Base-by-base conservation (phyloP, 2,329 filamentous ascomycete genomes). In the Aureobasidium lini region DNA sequence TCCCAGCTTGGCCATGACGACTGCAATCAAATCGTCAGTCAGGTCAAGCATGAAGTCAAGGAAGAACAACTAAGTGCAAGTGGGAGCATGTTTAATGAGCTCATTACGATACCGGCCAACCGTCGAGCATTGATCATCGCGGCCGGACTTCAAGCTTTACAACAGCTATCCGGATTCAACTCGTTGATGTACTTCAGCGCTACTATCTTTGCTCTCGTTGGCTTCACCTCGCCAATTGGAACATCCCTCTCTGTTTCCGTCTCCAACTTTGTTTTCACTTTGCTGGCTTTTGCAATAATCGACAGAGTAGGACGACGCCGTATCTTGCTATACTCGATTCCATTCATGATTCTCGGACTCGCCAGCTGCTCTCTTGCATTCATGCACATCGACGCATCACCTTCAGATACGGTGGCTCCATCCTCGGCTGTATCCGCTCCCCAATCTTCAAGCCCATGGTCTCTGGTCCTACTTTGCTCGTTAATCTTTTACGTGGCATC, bases 401-500 rank as follows among this genome's bases (percentile, higher is more conserved):
- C 31, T 16, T 42, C 59, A 29, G 48, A 16, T 29, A 54, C 52
- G 8, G 4, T n/a, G 28, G 23, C 50, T 31, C 39, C 43, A 11
- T 28, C 57, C 39, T 48, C 48, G 15, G 10, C 40, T 29, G n/a
- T 34, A 34, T 40, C 48, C 29, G 6, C 13, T 36, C 72, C 2
- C 23, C 3, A 75, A 1, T 70, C 36, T 8, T 15, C 57, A 15
- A 16, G 36, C 8, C 29, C 59, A 6, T 71, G 75, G 62, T 70
- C 79, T 5, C 50, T 75, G 31, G 69, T 86, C 16, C 87, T 96
- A 44, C 81, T 96, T 2, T 63, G 83, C 42, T 87, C 87, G 64
- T 86, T 96, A 71, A 87, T 91, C 72, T 66, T 90, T 7, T 96
- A 95, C 72, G 91, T 95, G 1, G 87, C 89, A 8, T 81, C 87